Evolutionary conservation across 2,329 filamentous ascomycete genomes (phyloP).

Genomic region (Scytalidium sp.): DNA sequence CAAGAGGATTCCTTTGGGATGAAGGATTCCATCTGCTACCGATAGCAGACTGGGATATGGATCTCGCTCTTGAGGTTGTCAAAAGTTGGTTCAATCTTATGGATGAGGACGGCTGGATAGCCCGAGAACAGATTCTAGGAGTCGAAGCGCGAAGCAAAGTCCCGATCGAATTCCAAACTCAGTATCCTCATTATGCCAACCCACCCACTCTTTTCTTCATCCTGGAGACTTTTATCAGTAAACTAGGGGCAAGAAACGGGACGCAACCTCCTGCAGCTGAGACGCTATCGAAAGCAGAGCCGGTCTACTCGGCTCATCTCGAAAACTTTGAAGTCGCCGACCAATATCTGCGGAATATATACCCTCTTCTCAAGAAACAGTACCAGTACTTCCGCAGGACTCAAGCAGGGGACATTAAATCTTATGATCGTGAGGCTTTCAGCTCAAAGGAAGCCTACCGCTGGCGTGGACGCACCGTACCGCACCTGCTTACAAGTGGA

Average conservation of each 20-base stretch:
- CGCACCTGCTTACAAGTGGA: slow-evolving; percentile 87
- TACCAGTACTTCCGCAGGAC: slow-evolving; percentile 95
- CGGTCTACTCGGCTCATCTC: slow-evolving; percentile 61
- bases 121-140: slow-evolving; percentile 91
- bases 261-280: slow-evolving; percentile 41
- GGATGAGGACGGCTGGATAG: slow-evolving; percentile 97
- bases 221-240: slow-evolving; percentile 79
- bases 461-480: slow-evolving; percentile 86
- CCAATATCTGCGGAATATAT: slow-evolving; percentile 72
- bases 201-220: slow-evolving; percentile 92
- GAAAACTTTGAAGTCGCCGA: slow-evolving; percentile 65
- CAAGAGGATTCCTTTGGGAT: slow-evolving; percentile 95
- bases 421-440: slow-evolving; percentile 85
- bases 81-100: slow-evolving; percentile 96
- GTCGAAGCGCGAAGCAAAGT: slow-evolving; percentile 92
- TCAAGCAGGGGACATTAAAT: slow-evolving; percentile 83
- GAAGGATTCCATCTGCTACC: slow-evolving; percentile 94
- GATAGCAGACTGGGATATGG: slow-evolving; percentile 90
- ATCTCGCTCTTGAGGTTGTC: slow-evolving; percentile 81
- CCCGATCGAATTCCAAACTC: slow-evolving; percentile 85
- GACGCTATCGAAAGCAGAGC: slow-evolving; percentile 38
- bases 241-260: slow-evolving; percentile 57
- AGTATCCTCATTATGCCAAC: slow-evolving; percentile 97
- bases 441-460: slow-evolving; percentile 91
- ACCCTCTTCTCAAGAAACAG: slow-evolving; percentile 83